Evolutionary conservation across 306 rosid species (phyloP).

Genomic region (Inga laurina): DNA sequence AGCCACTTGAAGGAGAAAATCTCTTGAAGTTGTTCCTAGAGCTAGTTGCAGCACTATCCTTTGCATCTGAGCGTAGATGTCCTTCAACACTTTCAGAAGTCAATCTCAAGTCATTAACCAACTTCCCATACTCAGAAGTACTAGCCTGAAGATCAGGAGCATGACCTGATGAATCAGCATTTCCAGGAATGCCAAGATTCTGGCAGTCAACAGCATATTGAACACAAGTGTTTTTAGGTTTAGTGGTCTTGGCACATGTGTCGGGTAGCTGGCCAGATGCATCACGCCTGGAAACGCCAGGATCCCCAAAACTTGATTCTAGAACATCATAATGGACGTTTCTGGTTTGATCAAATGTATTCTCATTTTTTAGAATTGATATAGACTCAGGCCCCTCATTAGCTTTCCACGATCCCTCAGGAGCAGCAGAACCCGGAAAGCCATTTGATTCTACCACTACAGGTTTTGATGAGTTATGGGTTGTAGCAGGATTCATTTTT

Average conservation of each 20-base stretch:
- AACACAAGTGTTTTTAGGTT: slow-evolving; percentile 24
- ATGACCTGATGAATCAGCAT: slow-evolving; percentile 21
- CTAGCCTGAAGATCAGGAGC: slow-evolving; percentile 27
- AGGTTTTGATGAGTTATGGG: slow-evolving; percentile 37
- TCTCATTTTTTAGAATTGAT: slow-evolving; percentile 21
- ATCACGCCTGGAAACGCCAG: slow-evolving; percentile 23
- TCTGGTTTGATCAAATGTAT: slow-evolving; percentile 31
- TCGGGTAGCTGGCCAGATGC: slow-evolving; percentile 33
- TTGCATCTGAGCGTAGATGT: slow-evolving; percentile 42
- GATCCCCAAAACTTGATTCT: slow-evolving; percentile 19
- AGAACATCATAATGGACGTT: slow-evolving; percentile 21
- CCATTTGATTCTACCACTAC: slow-evolving; percentile 31
- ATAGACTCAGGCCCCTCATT: slow-evolving; percentile 15
- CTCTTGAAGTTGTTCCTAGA: slow-evolving; percentile 47
- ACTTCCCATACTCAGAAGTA: slow-evolving; percentile 41
- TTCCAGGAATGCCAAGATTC: slow-evolving; percentile 33
- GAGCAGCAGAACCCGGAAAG: slow-evolving; percentile 37
- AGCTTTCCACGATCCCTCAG: slow-evolving; percentile 34
- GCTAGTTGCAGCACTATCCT: slow-evolving; percentile 34
- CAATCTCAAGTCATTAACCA: slow-evolving; percentile 31
- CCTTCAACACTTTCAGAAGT: slow-evolving; percentile 46
- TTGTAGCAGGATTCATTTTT: slow-evolving; percentile 34
- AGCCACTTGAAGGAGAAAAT: slow-evolving; percentile 44
- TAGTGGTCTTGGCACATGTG: slow-evolving; percentile 30
- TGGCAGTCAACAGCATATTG: slow-evolving; percentile 32